Evolutionary conservation across 176 grass and related monocot species (phyloP).

Genomic region (Neostapfia colusana): DNA sequence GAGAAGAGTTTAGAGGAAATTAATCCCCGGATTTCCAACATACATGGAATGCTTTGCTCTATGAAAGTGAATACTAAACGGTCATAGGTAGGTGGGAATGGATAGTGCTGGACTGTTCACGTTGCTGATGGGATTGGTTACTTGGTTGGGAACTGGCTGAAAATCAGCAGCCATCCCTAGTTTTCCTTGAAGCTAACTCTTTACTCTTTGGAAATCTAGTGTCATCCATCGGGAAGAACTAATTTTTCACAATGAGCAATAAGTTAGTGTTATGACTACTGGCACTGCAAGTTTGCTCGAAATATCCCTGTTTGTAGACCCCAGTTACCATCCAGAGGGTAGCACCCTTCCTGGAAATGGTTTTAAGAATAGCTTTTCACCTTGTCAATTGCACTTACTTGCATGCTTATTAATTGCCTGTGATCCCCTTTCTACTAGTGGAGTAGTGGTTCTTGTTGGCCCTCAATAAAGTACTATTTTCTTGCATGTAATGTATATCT

Average conservation of each 20-base stretch:
- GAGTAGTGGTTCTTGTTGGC: neutral
- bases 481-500: neutral
- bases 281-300: neutral
- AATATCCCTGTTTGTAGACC: neutral
- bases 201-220: neutral
- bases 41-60: neutral
- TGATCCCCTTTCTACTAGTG: neutral
- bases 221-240: neutral
- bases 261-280: neutral
- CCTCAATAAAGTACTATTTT: neutral
- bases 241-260: neutral
- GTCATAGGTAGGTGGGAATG: neutral
- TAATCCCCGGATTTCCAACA: too few relatives aligned
- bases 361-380: conserved; percentile 1
- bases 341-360: neutral
- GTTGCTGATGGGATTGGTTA: neutral
- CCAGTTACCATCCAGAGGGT: neutral
- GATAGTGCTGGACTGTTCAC: neutral
- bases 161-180: neutral
- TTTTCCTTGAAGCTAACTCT: neutral
- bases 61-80: neutral
- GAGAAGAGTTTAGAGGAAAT: too few relatives aligned
- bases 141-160: neutral
- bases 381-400: conserved; percentile 5
- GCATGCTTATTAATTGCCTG: neutral